Evolutionary conservation across 495 filamentous ascomycete species (phyloP), one percentile per base, ranked within the genome.

Genomic region (Trichocladium antarcticum): DNA sequence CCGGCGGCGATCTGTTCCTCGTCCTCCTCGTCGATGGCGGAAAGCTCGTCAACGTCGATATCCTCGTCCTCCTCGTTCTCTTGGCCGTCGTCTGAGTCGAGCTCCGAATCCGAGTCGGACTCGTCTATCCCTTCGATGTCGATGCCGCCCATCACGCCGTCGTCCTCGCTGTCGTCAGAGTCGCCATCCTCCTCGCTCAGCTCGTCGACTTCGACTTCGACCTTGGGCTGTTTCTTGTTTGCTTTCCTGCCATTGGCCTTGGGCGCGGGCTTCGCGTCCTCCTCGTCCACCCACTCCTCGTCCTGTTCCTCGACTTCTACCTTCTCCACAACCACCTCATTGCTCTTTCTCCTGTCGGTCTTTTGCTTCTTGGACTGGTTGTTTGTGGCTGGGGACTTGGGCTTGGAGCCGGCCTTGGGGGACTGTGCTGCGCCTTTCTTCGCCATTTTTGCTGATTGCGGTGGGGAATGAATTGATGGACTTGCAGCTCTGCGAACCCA

Each of bases 1-100:
- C 92, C 74, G 14, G 61, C 61, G 17, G 50, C 49, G 7, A 94
- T 69, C 57, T 95, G 90, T 53, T 84, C 87, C 56, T 80, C 82
- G 51, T 92, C 87, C 57, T 85, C 84, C 20, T 82, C 83, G 29
- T 82, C 80, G 56, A 80, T 79, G 19, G 55, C 47, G 4, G 50
- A 51, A 46, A 87, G 74, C 60, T 94, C 75, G 6, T 89, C 84
- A 39, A 93, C 88, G 40, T 87, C 86, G 28, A 79, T 75, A 24
- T 81, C 79, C 38, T 81, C 78, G 21, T 75, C 74, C 0, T 74
- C 77, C 43, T 73, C 50, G 67, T 77, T 72, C 8, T 75, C 72
- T 4, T 75, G 70, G 0, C 35, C 60, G 19, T 95, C 88, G 1
- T 57, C 60, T 43, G 52, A 61, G 54, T 58, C 58, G 41, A 59